A percentile compares a stretch with the other conserved stretches of the same genome.
Evolutionary conservation across 768 basidiomycete genomes (phyloP).

Genomic region (Lactarius vividus): DNA sequence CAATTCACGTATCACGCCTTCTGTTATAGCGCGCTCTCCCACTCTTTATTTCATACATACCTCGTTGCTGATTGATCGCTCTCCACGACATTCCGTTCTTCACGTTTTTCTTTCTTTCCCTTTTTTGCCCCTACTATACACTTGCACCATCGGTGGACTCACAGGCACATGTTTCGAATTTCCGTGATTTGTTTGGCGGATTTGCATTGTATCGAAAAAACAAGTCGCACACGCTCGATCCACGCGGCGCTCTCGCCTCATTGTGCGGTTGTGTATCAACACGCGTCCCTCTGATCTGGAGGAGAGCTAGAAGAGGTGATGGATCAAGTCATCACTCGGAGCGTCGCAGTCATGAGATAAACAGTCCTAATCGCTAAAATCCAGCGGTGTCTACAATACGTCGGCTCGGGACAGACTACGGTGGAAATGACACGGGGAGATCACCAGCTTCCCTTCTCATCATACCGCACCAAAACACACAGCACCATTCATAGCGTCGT

Average conservation of each 20-base stretch:
- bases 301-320: too few species aligned
- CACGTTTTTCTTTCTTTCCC: not conserved
- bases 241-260: not conserved
- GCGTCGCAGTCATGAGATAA: not conserved
- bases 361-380: not conserved
- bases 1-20: not conserved
- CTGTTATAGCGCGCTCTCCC: not conserved
- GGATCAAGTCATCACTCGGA: not conserved
- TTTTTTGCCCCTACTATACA: not conserved
- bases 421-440: not conserved
- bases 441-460: not conserved
- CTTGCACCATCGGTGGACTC: conserved; percentile 13
- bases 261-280: not conserved
- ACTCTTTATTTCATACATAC: conserved; percentile 2
- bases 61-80: conserved; percentile 14
- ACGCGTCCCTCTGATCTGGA: not conserved
- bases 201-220: conserved; percentile 11
- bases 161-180: not conserved
- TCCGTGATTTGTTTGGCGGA: conserved; percentile 13
- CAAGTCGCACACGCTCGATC: not conserved
- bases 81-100: not conserved
- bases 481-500: not conserved
- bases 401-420: not conserved
- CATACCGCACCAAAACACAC: not conserved
- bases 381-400: not conserved